phyloP scores from a whole-genome alignment of 2,329 filamentous ascomycete genomes.

The Alternaria incomplexa region DNA sequence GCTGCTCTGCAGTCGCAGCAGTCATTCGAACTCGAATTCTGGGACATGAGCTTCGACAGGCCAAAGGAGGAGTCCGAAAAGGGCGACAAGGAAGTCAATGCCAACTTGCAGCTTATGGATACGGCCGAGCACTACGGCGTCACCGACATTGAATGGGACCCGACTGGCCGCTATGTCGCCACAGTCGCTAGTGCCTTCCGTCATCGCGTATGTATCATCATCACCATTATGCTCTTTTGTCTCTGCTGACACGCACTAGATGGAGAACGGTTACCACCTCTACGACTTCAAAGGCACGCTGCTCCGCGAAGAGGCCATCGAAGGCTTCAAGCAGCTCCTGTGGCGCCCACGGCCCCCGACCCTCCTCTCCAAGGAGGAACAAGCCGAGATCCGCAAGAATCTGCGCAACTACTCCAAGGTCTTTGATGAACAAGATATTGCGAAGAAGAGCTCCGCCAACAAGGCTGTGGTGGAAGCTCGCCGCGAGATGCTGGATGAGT shows the following conservation, averaged over 20 bases:
- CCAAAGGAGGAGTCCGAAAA: constrained; percentile 83
- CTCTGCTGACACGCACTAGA: constrained; percentile 60
- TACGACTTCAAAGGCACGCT: constrained; percentile 95
- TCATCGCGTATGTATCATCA: constrained; percentile 75
- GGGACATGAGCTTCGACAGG: constrained; percentile 90
- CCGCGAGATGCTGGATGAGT: constrained; percentile 82
- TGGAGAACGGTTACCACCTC: constrained; percentile 99
- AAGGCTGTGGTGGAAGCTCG: constrained; percentile 90
- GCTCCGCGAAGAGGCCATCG: constrained; percentile 87
- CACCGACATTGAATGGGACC: constrained; percentile 98
- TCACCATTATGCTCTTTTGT: constrained; percentile 2
- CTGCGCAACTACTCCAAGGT: constrained; percentile 93
- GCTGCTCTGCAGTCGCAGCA: constrained; percentile 92
- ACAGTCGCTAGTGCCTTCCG: constrained; percentile 96
- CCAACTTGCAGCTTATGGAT: constrained; percentile 94
- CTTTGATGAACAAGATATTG: constrained; percentile 94
- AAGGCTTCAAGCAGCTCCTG: constrained; percentile 97
- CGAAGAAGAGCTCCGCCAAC: constrained; percentile 92
- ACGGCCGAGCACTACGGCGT: constrained; percentile 95
- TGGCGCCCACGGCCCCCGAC: constrained; percentile 93
- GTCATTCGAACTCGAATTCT: constrained; percentile 96
- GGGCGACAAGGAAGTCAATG: constrained; percentile 89
- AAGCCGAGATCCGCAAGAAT: constrained; percentile 98
- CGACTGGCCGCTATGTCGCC: constrained; percentile 91
- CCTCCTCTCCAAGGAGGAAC: constrained; percentile 94